Percentiles rank a stretch among this genome's conserved stretches.
These are phyloP conservation scores for Cystofilobasidium bisporidii DNA, from an alignment of 768 basidiomycete species.

Conservation along the genomic window DNA sequence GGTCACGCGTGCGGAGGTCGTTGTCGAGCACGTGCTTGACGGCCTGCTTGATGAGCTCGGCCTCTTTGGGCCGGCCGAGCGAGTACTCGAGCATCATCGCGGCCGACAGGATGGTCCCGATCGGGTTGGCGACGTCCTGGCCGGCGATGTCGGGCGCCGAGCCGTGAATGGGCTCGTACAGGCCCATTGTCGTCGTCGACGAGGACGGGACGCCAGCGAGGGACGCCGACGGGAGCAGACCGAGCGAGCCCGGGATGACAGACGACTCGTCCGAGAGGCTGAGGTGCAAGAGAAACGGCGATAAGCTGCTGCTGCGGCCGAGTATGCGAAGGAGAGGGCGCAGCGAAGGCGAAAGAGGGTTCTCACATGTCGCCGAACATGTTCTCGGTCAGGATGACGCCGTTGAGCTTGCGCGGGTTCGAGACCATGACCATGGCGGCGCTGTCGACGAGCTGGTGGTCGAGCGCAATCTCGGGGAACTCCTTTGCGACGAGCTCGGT, in stretches of 20 bases:
- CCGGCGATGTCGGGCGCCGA: constrained; percentile 88
- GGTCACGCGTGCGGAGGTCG: constrained; percentile 72
- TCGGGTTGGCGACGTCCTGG: constrained; percentile 82
- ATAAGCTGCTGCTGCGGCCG: too few relatives aligned
- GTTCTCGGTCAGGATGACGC: constrained; percentile 89
- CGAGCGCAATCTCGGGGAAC: constrained; percentile 74
- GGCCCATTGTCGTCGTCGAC: constrained; percentile 63
- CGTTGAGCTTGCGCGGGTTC: constrained; percentile 84
- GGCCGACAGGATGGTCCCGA: constrained; percentile 87
- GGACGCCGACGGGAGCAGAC: constrained; percentile 90
- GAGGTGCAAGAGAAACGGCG: constrained; percentile 8
- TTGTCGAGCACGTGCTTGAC: constrained; percentile 79
- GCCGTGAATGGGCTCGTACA: constrained; percentile 96
- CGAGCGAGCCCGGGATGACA: constrained; percentile 94
- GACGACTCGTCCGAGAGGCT: constrained; percentile 94
- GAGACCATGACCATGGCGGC: constrained; percentile 92
- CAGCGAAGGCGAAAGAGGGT: constrained; percentile 22
- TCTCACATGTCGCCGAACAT: constrained; percentile 93
- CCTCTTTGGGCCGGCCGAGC: constrained; percentile 74
- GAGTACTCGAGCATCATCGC: constrained; percentile 93
- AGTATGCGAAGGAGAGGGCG: neutral
- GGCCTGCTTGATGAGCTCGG: constrained; percentile 76
- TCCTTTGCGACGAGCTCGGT: constrained; percentile 72
- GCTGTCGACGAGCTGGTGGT: constrained; percentile 90
- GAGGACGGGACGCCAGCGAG: constrained; percentile 71